These are phyloP conservation scores for Lophiotrema nucula DNA, from an alignment of 495 filamentous ascomycete species.

Conservation along the genomic window DNA sequence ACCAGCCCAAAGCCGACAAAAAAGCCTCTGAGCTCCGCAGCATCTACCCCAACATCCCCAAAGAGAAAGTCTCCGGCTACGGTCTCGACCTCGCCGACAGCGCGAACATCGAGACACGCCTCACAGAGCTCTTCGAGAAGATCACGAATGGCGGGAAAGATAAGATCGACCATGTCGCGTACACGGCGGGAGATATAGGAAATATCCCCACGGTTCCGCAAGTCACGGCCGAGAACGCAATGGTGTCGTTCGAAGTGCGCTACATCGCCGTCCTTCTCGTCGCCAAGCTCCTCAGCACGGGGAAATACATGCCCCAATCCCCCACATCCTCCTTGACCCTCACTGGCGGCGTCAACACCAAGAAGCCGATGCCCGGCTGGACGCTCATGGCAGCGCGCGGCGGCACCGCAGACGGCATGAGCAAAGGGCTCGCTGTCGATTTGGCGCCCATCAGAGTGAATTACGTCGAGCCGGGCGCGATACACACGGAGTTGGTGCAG, in stretches of 20 bases:
- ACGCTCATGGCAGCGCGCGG: conserved; percentile 44
- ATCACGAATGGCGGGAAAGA: conserved; percentile 28
- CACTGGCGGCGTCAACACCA: conserved; percentile 51
- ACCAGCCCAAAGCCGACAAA: conserved; percentile 41
- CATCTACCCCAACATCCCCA: conserved; percentile 36
- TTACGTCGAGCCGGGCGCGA: conserved; percentile 53
- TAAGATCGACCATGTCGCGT: conserved; percentile 60
- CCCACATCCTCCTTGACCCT: conserved; percentile 52
- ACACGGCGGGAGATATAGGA: conserved; percentile 56
- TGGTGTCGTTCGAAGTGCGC: conserved; percentile 41
- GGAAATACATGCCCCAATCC: conserved; percentile 45
- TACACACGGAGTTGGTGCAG: conserved; percentile 55
- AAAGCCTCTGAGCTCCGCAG: conserved; percentile 44
- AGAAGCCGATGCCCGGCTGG: conserved; percentile 52
- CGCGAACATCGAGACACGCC: conserved; percentile 45
- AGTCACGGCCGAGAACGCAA: conserved; percentile 37
- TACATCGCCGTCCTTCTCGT: conserved; percentile 53
- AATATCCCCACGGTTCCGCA: conserved; percentile 41
- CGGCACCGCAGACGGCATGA: conserved; percentile 44
- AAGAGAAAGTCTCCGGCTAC: conserved; percentile 45
- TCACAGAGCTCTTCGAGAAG: conserved; percentile 50
- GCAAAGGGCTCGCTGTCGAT: conserved; percentile 55
- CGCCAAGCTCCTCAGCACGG: conserved; percentile 46
- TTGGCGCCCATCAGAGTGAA: conserved; percentile 62
- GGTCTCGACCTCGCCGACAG: conserved; percentile 52